A percentile compares a stretch with the other conserved stretches of the same genome.
phyloP scores from a whole-genome alignment of 208 protist genomes.

The Trypanosoma platydactyli region DNA sequence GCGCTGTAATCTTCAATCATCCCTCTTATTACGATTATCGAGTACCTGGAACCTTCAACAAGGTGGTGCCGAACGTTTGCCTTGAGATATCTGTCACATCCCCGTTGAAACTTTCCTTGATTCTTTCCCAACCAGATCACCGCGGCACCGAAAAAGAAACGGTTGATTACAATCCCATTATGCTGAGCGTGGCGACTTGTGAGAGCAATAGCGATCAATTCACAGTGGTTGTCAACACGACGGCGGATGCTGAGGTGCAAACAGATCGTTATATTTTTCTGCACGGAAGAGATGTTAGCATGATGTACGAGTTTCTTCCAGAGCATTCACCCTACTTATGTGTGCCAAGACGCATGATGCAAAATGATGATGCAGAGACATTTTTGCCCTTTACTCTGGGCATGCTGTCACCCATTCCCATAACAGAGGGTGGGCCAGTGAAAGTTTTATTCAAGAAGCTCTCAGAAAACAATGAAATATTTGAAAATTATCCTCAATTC shows the following conservation, averaged over 20 bases:
- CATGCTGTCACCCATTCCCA: constrained; percentile 43
- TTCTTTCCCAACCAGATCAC: constrained; percentile 54
- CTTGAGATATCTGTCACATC: constrained; percentile 22
- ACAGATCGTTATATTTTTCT: constrained; percentile 43
- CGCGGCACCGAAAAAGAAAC: constrained; percentile 29
- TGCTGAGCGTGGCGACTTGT: constrained; percentile 44
- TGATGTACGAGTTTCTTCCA: constrained; percentile 53
- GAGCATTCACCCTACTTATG: constrained; percentile 53
- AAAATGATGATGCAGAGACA: constrained; percentile 4
- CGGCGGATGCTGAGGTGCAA: constrained; percentile 38
- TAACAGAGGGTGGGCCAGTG: constrained; percentile 36
- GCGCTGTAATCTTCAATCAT: constrained; percentile 28
- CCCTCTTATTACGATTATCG: constrained; percentile 26
- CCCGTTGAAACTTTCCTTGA: constrained; percentile 32
- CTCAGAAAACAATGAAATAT: constrained; percentile 37
- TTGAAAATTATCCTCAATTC: constrained; percentile 57
- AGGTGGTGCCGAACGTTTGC: constrained; percentile 19
- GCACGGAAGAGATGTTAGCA: constrained; percentile 45
- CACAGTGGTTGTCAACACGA: constrained; percentile 16
- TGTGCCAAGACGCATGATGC: constrained; percentile 42
- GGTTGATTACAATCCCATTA: constrained; percentile 49
- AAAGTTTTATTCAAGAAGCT: constrained; percentile 46
- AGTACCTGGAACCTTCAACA: constrained; percentile 27
- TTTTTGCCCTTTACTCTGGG: constrained; percentile 40
- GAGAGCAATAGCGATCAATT: constrained; percentile 26